A percentile compares a stretch with the other conserved stretches of the same genome.
These are phyloP conservation scores for Nigrograna mackinnonii DNA, from an alignment of 2,329 filamentous ascomycete species.

Conservation along the genomic window DNA sequence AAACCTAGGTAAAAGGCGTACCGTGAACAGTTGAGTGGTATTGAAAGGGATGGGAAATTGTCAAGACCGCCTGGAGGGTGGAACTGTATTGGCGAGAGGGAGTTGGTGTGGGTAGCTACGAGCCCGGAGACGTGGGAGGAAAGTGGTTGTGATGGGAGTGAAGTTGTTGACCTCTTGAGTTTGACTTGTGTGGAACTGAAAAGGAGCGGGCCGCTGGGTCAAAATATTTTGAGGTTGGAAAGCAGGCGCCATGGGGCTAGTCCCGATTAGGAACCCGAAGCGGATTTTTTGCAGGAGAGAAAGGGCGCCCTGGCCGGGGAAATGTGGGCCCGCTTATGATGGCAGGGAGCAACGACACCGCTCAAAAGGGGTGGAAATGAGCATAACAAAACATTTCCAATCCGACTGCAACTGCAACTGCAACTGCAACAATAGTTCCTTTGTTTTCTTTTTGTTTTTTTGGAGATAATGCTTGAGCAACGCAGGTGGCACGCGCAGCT, in stretches of 20 bases:
- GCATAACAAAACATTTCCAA: no score
- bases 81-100: constrained; percentile 55
- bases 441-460: no score
- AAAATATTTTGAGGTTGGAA: constrained; percentile 28
- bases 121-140: constrained; percentile 41
- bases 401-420: no score
- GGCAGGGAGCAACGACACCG: constrained; percentile 8
- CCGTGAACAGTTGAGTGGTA: constrained; percentile 41
- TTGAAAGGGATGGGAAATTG: constrained; percentile 34
- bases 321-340: constrained; percentile 1
- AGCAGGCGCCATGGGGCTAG: constrained; percentile 21
- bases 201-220: constrained; percentile 24
- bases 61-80: constrained; percentile 52
- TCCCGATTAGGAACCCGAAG: constrained; percentile 25
- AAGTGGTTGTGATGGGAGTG: constrained; percentile 32
- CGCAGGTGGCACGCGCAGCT: no score
- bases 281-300: constrained; percentile 22
- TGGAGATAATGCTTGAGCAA: no score
- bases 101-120: constrained; percentile 57
- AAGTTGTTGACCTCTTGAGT: constrained; percentile 24
- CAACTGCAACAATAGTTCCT: no score
- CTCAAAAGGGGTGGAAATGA: no score
- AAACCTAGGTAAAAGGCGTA: constrained; percentile 40
- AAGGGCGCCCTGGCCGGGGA: constrained; percentile 16
- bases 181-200: constrained; percentile 32